phyloP scores from a whole-genome alignment of 208 protist genomes.

The Leishmania braziliensis region DNA sequence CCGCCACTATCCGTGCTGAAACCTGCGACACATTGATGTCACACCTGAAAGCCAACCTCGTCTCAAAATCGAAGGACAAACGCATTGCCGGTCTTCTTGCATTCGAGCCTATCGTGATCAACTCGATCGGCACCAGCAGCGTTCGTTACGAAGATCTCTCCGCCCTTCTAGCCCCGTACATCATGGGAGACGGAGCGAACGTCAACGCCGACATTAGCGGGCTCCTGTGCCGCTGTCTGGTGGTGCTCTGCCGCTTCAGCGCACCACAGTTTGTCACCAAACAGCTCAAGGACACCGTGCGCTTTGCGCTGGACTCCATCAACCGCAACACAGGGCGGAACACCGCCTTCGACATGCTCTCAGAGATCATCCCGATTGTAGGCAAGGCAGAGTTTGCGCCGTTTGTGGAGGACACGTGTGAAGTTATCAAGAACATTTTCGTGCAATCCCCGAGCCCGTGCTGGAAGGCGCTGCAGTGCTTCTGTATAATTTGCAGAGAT shows the following conservation, averaged over 20 bases:
- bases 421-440: conserved; percentile 51
- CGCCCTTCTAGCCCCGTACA: conserved; percentile 72
- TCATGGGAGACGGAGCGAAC: conserved; percentile 46
- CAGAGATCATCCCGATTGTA: conserved; percentile 78
- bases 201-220: conserved; percentile 38
- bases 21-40: conserved; percentile 62
- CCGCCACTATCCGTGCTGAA: conserved; percentile 40
- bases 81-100: conserved; percentile 78
- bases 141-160: conserved; percentile 78
- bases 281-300: conserved; percentile 77
- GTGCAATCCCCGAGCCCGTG: conserved; percentile 61
- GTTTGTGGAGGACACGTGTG: conserved; percentile 69
- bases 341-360: conserved; percentile 78
- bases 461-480: conserved; percentile 80
- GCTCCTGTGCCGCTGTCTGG: conserved; percentile 68
- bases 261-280: conserved; percentile 70
- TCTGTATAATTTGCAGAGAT: conserved; percentile 60
- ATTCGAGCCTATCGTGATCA: conserved; percentile 87
- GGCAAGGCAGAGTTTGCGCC: conserved; percentile 56
- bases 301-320: conserved; percentile 71
- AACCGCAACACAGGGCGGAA: conserved; percentile 46
- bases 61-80: conserved; percentile 58
- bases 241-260: conserved; percentile 79
- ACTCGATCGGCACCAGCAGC: conserved; percentile 47
- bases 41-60: conserved; percentile 61